Percentiles rank a stretch among this genome's conserved stretches.
phyloP scores from a whole-genome alignment of 169 alveolate species.

The Cryptosporidium baileyi region DNA sequence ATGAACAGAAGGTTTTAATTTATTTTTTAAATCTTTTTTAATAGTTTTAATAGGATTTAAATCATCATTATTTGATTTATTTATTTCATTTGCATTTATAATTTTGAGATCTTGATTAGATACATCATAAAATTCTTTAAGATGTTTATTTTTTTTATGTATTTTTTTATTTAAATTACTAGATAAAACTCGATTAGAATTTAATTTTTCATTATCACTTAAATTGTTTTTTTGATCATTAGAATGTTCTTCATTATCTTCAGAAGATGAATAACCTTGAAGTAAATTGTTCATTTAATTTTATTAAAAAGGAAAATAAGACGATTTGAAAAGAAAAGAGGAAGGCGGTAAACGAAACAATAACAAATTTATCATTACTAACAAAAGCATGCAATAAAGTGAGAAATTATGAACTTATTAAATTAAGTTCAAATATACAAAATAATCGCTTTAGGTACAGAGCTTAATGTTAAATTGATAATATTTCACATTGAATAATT shows the following conservation, averaged over 20 bases:
- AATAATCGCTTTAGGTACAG: too few relatives aligned
- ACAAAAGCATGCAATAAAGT: too few relatives aligned
- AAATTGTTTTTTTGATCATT: background rate
- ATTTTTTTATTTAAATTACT: too few relatives aligned
- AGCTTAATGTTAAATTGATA: too few relatives aligned
- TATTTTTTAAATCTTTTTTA: background rate
- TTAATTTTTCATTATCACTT: background rate
- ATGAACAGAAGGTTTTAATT: conserved; percentile 19
- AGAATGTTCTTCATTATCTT: background rate
- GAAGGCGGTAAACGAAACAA: too few relatives aligned
- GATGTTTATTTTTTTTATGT: conserved; percentile 22
- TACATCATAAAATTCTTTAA: background rate
- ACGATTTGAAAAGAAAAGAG: too few relatives aligned
- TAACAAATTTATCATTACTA: too few relatives aligned
- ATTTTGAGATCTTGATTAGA: background rate
- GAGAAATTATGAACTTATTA: too few relatives aligned
- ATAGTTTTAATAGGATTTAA: background rate
- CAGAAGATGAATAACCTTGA: background rate
- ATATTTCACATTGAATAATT: too few relatives aligned
- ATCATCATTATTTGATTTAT: background rate
- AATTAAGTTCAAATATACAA: too few relatives aligned
- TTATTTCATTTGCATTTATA: background rate
- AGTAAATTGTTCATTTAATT: background rate
- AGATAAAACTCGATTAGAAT: too few relatives aligned
- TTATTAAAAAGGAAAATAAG: too few relatives aligned